Base-by-base conservation (phyloP, 768 basidiomycete genomes). In the Podaxis pistillaris region DNA sequence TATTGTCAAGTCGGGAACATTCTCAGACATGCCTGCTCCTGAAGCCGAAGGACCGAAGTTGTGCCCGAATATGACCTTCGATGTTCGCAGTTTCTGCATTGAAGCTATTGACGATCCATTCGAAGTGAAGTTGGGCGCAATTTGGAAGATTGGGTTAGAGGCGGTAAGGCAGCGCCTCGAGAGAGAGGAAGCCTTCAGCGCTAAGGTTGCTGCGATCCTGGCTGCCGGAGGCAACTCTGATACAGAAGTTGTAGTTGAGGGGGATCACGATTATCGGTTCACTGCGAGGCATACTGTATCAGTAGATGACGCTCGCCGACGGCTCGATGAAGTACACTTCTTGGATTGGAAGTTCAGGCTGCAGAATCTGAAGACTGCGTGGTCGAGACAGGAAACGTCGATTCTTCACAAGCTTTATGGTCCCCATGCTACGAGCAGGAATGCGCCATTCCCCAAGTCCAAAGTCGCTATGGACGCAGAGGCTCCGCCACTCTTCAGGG, bases 21-120 rank as follows among this genome's bases (percentile, higher is more conserved):
- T 86, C 69, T 73, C 71, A 24, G 73, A 80, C 56, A 81, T 89
- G 62, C 79, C 85, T n/a, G 73, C 72, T 15, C 95, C 96, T 1
- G 78, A 78, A 40, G 78, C 87, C 0, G 93, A 96, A 72, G 81
- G 77, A 2, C 85, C 94, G 0, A 97, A 94, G 73, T 67, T 70
- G 0, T 74, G 94, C 2, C 93, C 93, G 0, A 79, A 81, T 58
- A 70, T 96, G 50, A 75, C 76, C 0, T 69, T 96, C 50, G 76
- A 71, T 9, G 72, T 95, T 55, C 78, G 81, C n/a, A 79, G 79
- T 49, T 68, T 96, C 37, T 86, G 85, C 53, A 68, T 93, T 8
- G 94, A 97, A 73, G 87, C 87, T 26, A 85, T 86, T 24, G 96
- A 98, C 72, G 91, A 94, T 67, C 84, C 88, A 1, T 86, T 97